Percentiles rank a stretch among this genome's conserved stretches.
phyloP scores from a whole-genome alignment of 225 moss, liverwort and hornwort species.

The Marchantia polymorpha region DNA sequence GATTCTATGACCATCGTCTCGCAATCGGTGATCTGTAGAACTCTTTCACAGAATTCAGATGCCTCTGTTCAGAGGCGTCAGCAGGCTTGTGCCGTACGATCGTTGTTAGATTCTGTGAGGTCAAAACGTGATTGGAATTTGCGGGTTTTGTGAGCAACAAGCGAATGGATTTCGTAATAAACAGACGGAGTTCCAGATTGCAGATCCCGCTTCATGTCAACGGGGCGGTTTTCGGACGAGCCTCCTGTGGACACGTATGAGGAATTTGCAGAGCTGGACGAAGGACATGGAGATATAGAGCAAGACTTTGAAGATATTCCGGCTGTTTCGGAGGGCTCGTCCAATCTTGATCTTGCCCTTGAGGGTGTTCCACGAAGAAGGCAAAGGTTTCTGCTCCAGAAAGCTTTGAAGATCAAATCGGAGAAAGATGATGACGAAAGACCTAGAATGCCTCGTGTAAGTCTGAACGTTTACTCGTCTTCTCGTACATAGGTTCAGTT shows the following conservation, averaged over 20 bases:
- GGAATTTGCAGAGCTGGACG: not conserved
- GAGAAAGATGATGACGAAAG: constrained; percentile 55
- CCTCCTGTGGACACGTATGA: constrained; percentile 8
- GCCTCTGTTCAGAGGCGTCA: too few relatives aligned
- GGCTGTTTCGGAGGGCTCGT: not conserved
- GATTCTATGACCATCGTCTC: too few relatives aligned
- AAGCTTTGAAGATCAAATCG: constrained; percentile 73
- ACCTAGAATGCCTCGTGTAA: constrained; percentile 60
- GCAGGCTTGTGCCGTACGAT: too few relatives aligned
- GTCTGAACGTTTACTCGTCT: constrained; percentile 9
- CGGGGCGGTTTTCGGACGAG: constrained; percentile 19
- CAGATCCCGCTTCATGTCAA: constrained; percentile 24
- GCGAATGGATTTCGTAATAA: not conserved
- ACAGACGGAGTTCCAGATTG: constrained; percentile 12
- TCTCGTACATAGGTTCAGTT: too few relatives aligned
- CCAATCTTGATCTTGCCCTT: constrained; percentile 35
- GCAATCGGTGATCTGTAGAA: too few relatives aligned
- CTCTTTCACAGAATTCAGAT: too few relatives aligned
- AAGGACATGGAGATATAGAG: not conserved
- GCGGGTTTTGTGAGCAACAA: too few relatives aligned
- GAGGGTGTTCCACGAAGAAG: constrained; percentile 68
- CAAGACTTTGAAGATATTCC: not conserved
- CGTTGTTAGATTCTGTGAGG: too few relatives aligned
- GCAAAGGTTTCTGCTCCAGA: constrained; percentile 72
- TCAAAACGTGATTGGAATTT: too few relatives aligned